A percentile compares a stretch with the other conserved stretches of the same genome.
These are phyloP conservation scores for Xerocomus minutiporus DNA, from an alignment of 1,284 basidiomycete species.

Conservation along the genomic window DNA sequence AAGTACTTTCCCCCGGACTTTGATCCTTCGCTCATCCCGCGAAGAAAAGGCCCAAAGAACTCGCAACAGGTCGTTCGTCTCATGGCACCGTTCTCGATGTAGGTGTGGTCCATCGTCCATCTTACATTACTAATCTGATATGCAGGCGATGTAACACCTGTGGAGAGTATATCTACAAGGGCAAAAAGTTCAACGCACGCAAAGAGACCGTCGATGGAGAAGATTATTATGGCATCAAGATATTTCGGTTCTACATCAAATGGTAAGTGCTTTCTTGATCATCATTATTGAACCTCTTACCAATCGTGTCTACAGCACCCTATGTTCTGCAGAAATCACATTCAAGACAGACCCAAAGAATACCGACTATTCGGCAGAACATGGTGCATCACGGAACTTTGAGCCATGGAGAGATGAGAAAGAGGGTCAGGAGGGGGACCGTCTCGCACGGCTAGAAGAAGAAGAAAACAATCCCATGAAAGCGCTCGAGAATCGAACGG, in stretches of 20 bases:
- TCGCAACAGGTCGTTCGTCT: slow-evolving; percentile 95
- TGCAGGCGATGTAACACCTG: slow-evolving; percentile 86
- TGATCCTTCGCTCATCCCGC: slow-evolving; percentile 93
- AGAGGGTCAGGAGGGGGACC: slow-evolving; percentile 70
- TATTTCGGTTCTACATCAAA: slow-evolving; percentile 83
- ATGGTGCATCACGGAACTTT: slow-evolving; percentile 91
- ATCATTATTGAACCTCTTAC: neutral
- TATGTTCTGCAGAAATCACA: slow-evolving; percentile 96
- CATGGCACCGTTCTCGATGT: slow-evolving; percentile 99
- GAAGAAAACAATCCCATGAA: slow-evolving; percentile 97
- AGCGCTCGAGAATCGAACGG: slow-evolving; percentile 86
- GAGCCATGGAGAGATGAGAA: slow-evolving; percentile 86
- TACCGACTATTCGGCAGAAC: slow-evolving; percentile 89
- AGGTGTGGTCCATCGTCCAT: slow-evolving; percentile 21
- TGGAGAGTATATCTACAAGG: slow-evolving; percentile 97
- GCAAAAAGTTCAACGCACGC: slow-evolving; percentile 98
- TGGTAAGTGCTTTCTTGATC: slow-evolving; percentile 44
- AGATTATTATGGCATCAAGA: slow-evolving; percentile 98
- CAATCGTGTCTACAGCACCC: slow-evolving; percentile 50
- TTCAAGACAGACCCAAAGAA: slow-evolving; percentile 99
- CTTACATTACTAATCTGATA: slow-evolving; percentile 3
- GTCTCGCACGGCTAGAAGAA: slow-evolving; percentile 74
- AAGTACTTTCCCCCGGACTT: slow-evolving; percentile 95
- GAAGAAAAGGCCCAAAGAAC: slow-evolving; percentile 85
- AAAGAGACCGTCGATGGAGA: slow-evolving; percentile 98